Evolutionary conservation across 148 eudicot species (phyloP).

Genomic region (Silene latifolia): DNA sequence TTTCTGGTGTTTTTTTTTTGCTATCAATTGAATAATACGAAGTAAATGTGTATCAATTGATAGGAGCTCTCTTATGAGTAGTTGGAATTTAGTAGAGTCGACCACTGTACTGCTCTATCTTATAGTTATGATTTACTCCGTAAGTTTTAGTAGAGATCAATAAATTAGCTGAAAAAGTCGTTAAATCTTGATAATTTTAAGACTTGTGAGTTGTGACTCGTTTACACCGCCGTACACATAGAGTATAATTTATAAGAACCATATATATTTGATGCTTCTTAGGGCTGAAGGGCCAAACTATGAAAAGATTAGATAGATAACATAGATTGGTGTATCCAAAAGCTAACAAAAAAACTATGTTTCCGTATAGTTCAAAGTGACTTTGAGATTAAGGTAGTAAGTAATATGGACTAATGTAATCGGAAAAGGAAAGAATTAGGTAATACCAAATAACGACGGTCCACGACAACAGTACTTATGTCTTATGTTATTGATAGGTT

Average conservation of each 20-base stretch:
- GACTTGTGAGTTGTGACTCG: too few relatives aligned
- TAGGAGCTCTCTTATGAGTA: too few relatives aligned
- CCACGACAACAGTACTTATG: constrained; percentile 7
- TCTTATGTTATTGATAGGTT: neutral
- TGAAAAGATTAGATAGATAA: neutral
- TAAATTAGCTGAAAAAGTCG: too few relatives aligned
- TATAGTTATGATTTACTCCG: too few relatives aligned
- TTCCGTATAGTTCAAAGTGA: neutral
- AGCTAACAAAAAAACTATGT: neutral
- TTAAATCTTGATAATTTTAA: too few relatives aligned
- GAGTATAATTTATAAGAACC: neutral
- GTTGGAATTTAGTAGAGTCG: too few relatives aligned
- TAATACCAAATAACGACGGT: neutral
- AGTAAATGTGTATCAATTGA: too few relatives aligned
- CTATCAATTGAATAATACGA: too few relatives aligned
- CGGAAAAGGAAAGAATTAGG: neutral
- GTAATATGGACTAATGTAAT: neutral
- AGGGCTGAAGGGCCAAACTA: constrained; percentile 9
- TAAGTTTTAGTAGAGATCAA: too few relatives aligned
- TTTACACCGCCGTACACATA: too few relatives aligned
- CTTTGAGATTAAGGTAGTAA: neutral
- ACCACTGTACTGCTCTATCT: too few relatives aligned
- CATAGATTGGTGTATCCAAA: neutral
- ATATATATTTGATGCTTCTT: constrained; percentile 6
- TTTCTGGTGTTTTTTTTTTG: too few relatives aligned